Evolutionary conservation across 306 rosid species (phyloP), one percentile per base, ranked within the genome.

Genomic region (Psophocarpus tetragonolobus): DNA sequence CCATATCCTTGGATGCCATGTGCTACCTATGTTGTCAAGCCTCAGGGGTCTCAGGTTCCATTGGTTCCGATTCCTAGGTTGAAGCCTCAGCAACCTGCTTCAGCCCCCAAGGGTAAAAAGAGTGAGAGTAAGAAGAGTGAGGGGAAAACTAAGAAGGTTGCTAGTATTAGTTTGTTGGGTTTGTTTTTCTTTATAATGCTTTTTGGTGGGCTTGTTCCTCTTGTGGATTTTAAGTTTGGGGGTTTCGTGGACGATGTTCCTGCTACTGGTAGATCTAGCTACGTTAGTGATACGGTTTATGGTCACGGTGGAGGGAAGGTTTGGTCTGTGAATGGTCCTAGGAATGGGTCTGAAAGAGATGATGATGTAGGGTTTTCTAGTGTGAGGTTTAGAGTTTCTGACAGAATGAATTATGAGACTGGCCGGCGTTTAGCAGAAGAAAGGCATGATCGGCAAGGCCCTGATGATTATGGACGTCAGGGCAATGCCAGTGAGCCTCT

Each of bases 101-200:
- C 94, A 0, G 84, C 85, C 2, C 48, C 92, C 1, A 96, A 82
- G 87, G 30, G 29, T 18, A 95, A 87, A 65, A 87, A 84, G 71
- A 66, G 76, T 0, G 96, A 87, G 73, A 51, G 81, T 73, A 91
- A 83, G 86, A 94, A 89, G 81, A 62, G 17, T 72, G 93, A 87
- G 83, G 93, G 88, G 80, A 90, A 86, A 74, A 87, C 98, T 74
- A 96, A 91, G 90, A 96, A 96, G 88, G 97, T 91, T 84, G 96
- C 99, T 8, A 96, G 98, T 80, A 87, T 96, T 83, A 92, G 98
- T 87, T 86, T 92, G 23, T 75, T 96, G 86, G 99, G 99, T 78
- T 74, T 96, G 76, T 60, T 96, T 83, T 88, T 90, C 87, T 92
- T 89, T 64, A 23, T 91, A 53, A 21, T 96, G 85, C 91, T 96